A percentile compares a stretch with the other conserved stretches of the same genome.
Conservation (phyloP, 2,329 filamentous ascomycete genomes). For the Pseudovirgaria hyperparasitica region DNA sequence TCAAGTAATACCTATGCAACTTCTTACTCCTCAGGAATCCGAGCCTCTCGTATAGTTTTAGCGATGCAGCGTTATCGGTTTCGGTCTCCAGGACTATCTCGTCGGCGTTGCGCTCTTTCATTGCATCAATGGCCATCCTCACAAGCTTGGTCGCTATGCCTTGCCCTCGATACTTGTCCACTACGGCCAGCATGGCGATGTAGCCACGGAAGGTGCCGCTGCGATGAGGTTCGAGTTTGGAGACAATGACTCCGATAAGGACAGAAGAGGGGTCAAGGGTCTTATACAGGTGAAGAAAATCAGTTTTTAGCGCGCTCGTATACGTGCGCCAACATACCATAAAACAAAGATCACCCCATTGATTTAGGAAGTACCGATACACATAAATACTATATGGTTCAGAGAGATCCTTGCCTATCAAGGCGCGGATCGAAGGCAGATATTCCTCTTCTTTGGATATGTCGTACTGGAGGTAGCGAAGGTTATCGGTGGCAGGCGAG, state of each 20-base stretch:
- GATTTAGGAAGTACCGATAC: slow-evolving; percentile 93
- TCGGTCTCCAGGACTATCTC: slow-evolving; percentile 96
- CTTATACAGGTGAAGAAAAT: slow-evolving; percentile 7
- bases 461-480: slow-evolving; percentile 48
- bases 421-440: slow-evolving; percentile 73
- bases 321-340: slow-evolving; percentile 46
- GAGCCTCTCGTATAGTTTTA: slow-evolving; percentile 83
- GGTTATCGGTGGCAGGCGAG: slow-evolving; percentile 20
- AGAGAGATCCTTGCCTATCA: slow-evolving; percentile 93
- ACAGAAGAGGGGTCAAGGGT: slow-evolving; percentile 29
- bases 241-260: slow-evolving; percentile 83
- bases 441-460: slow-evolving; percentile 48
- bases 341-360: slow-evolving; percentile 96
- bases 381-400: slow-evolving; percentile 99
- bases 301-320: no score
- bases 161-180: slow-evolving; percentile 62
- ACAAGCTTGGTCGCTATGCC: slow-evolving; percentile 82
- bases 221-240: slow-evolving; percentile 83
- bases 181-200: slow-evolving; percentile 96
- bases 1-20: slow-evolving; percentile 88
- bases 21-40: slow-evolving; percentile 89
- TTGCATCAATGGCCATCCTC: slow-evolving; percentile 79
- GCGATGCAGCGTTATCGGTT: slow-evolving; percentile 77
- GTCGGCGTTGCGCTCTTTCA: slow-evolving; percentile 73
- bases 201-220: slow-evolving; percentile 83